phyloP scores from a whole-genome alignment of 352 stramenopile genomes.

The Pythium oligandrum region DNA sequence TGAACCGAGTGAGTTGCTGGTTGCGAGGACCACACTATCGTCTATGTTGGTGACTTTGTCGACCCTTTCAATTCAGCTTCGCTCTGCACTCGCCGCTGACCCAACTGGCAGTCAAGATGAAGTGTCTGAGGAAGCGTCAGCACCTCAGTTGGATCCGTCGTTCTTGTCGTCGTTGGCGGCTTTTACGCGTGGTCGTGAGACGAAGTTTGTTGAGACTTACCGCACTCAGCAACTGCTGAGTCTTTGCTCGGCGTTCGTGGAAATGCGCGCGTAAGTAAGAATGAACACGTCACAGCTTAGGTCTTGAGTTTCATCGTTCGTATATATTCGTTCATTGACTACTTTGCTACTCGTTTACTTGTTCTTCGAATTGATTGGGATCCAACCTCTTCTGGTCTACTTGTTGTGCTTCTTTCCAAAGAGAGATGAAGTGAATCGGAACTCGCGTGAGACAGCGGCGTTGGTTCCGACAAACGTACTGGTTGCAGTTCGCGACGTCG shows the following conservation, averaged over 20 bases:
- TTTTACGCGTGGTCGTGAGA: constrained; percentile 16
- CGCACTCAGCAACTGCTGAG: constrained; percentile 13
- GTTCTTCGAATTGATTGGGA: too few relatives aligned
- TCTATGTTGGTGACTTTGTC: constrained; percentile 21
- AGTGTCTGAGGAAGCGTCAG: constrained; percentile 1
- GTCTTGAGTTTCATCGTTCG: too few relatives aligned
- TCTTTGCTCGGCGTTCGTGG: constrained; percentile 17
- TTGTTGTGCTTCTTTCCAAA: too few relatives aligned
- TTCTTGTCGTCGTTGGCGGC: constrained; percentile 14
- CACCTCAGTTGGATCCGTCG: constrained; percentile 12
- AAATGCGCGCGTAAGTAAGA: constrained; percentile 13
- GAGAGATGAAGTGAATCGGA: too few relatives aligned
- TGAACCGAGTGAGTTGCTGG: constrained; percentile 13
- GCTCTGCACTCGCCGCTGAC: constrained; percentile 8
- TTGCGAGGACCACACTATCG: constrained; percentile 17
- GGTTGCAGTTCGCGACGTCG: too few relatives aligned
- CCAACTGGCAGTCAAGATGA: constrained; percentile 7
- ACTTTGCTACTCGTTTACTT: too few relatives aligned
- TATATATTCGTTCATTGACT: too few relatives aligned
- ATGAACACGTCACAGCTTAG: neutral
- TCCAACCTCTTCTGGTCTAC: too few relatives aligned
- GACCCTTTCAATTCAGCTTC: constrained; percentile 14
- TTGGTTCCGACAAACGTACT: too few relatives aligned
- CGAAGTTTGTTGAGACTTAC: constrained; percentile 25
- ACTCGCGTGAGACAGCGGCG: too few relatives aligned